phyloP scores from a whole-genome alignment of 116 monocot genomes.

The Trichopus zeylanicus region DNA sequence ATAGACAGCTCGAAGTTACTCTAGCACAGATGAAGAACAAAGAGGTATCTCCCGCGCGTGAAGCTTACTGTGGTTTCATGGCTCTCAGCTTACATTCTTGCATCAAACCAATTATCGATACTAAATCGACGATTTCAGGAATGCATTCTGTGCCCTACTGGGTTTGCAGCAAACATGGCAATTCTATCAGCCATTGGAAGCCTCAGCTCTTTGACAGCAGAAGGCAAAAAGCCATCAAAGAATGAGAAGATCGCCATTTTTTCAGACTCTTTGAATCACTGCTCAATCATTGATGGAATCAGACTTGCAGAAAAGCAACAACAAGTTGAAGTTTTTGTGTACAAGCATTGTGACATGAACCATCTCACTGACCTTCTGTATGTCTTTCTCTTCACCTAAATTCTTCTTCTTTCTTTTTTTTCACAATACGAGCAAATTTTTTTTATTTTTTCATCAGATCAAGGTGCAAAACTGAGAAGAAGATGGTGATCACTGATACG shows the following conservation, averaged over 20 bases:
- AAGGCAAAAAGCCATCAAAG: conserved; percentile 32
- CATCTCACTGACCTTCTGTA: conserved; percentile 82
- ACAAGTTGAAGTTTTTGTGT: conserved; percentile 59
- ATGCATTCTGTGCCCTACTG: conserved; percentile 92
- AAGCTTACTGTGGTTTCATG: no score
- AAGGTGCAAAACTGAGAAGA: conserved; percentile 54
- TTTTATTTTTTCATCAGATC: conserved; percentile 51
- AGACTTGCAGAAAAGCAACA: conserved; percentile 49
- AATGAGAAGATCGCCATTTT: conserved; percentile 74
- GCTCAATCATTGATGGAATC: conserved; percentile 91
- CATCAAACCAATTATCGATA: no score
- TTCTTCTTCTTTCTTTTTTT: no score
- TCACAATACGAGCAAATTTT: no score
- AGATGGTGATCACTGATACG: conserved; percentile 90
- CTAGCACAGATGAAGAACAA: conserved; percentile 86
- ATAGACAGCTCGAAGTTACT: conserved; percentile 43
- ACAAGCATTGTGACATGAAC: conserved; percentile 62
- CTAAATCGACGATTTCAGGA: no score
- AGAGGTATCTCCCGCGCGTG: conserved; percentile 59
- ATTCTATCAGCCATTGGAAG: conserved; percentile 85
- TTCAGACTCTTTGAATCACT: conserved; percentile 92
- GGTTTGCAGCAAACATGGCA: conserved; percentile 93
- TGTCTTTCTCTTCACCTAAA: no score
- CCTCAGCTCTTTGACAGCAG: conserved; percentile 42
- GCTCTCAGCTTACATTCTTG: no score